Base-by-base conservation (phyloP, 1,139 yeast species). In the Blastobotrys malaysiensis region DNA sequence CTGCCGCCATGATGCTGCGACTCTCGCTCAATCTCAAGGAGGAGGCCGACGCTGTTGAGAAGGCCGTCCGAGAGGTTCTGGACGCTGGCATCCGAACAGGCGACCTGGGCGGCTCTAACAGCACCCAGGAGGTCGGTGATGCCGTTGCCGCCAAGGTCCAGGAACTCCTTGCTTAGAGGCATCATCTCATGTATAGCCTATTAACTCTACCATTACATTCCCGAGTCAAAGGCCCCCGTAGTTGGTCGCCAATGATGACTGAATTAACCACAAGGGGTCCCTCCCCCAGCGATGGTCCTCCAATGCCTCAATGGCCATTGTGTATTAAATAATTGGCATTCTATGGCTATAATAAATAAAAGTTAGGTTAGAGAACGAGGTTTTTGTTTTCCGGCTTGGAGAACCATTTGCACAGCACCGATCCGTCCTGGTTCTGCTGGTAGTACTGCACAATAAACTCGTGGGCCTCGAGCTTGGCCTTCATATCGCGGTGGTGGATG, bases 1-100 rank as follows among this genome's bases (percentile, higher is more conserved):
- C 97, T 16, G 96, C 87, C 9, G 98, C 98, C 39, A 87, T 93
- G 95, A 91, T 93, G 98, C 81, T 93, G 75, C 83, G 95, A 68
- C 81, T 93, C 61, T 88, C 97, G 22, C 81, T 93, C 69, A 84
- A 88, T 69, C 74, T 89, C 67, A 80, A 80, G 58, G 81, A 84
- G 61, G 97, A 89, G 72, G 98, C 97, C 60, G 86, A 81, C 59
- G 95, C 93, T 36, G 77, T 93, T 63, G 98, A 95, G 74, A 76
- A 80, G 65, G 99, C 99, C 18, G 98, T 93, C 45, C 81, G 82
- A 59, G 76, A 76, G 60, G 97, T 88, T 45, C 76, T 93, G 59
- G 97, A 90, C 69, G 65, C 78, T 43, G 97, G 95, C 59, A 73
- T 91, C 61, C 84, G 93, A 77, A 93, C 99, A 55, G 97, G 86